phyloP scores from a whole-genome alignment of 805 yeast species.

The Wickerhamomyces canadensis region DNA sequence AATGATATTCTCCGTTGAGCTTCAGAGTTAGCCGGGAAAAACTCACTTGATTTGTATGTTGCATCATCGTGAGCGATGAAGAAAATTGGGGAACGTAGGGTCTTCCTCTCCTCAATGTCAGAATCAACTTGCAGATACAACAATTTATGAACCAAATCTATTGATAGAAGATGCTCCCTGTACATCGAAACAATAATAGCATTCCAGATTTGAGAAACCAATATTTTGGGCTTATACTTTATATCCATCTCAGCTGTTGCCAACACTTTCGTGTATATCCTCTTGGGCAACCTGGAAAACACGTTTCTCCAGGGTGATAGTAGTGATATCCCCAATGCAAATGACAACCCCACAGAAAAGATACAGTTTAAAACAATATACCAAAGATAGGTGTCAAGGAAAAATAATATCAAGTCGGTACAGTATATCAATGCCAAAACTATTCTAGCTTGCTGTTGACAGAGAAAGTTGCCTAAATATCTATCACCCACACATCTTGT shows the following conservation, averaged over 20 bases:
- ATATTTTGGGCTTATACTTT: constrained; percentile 40
- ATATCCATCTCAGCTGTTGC: constrained; percentile 32
- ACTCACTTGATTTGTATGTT: constrained; percentile 52
- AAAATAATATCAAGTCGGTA: constrained; percentile 66
- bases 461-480: constrained; percentile 46
- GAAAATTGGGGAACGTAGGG: constrained; percentile 66
- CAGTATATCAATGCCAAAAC: constrained; percentile 47
- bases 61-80: constrained; percentile 83
- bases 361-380: constrained; percentile 74
- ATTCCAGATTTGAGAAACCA: constrained; percentile 76
- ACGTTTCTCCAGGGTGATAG: constrained; percentile 89
- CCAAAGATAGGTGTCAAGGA: constrained; percentile 83
- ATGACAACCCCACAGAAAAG: constrained; percentile 65
- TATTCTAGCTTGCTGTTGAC: constrained; percentile 52
- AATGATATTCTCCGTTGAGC: constrained; percentile 80
- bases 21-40: constrained; percentile 59
- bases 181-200: constrained; percentile 79
- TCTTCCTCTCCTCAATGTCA: constrained; percentile 31
- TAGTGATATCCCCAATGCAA: constrained; percentile 73
- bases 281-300: constrained; percentile 67
- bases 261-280: constrained; percentile 68
- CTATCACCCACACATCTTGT: constrained; percentile 61
- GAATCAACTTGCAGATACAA: constrained; percentile 39
- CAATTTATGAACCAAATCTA: constrained; percentile 65
- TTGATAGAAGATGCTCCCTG: constrained; percentile 68